A percentile compares a stretch with the other conserved stretches of the same genome.
Evolutionary conservation across 768 basidiomycete genomes (phyloP).

Genomic region (Collybia sordida): DNA sequence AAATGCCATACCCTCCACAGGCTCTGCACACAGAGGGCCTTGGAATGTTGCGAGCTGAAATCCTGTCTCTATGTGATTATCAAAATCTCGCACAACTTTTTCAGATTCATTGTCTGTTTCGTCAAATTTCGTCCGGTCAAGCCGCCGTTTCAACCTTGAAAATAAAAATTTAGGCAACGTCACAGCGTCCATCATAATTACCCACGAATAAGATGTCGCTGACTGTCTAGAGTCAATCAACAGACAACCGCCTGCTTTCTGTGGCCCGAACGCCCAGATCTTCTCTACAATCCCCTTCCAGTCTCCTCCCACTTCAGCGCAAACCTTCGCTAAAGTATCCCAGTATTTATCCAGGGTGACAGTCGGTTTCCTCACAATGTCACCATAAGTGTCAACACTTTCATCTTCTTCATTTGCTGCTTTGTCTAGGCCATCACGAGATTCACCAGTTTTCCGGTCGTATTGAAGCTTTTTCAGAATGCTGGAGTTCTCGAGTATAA

Average conservation of each 20-base stretch:
- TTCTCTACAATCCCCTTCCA: constrained; percentile 73
- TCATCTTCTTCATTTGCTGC: constrained; percentile 37
- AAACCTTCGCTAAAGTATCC: constrained; percentile 62
- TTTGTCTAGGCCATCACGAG: constrained; percentile 28
- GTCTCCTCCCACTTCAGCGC: constrained; percentile 75
- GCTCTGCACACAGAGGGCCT: constrained; percentile 94
- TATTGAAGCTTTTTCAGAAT: constrained; percentile 62
- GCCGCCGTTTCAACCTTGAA: constrained; percentile 50
- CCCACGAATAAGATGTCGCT: constrained; percentile 54
- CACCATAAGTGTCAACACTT: constrained; percentile 51
- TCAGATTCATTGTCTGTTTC: constrained; percentile 30
- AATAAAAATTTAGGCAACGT: constrained; percentile 10
- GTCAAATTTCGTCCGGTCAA: constrained; percentile 38
- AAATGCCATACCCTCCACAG: constrained; percentile 90
- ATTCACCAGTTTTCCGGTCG: constrained; percentile 35
- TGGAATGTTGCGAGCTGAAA: constrained; percentile 95
- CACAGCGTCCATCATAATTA: constrained; percentile 13
- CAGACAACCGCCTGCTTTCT: constrained; percentile 81
- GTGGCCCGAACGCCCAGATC: constrained; percentile 93
- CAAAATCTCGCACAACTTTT: constrained; percentile 55
- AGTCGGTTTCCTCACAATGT: constrained; percentile 59
- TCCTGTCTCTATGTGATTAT: constrained; percentile 84
- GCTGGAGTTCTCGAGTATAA: constrained; percentile 71
- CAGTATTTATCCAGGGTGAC: constrained; percentile 82
- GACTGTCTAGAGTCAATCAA: constrained; percentile 71